These are phyloP conservation scores for Yamadazyma paraphyllophila DNA, from an alignment of 805 yeast species.

Conservation along the genomic window DNA sequence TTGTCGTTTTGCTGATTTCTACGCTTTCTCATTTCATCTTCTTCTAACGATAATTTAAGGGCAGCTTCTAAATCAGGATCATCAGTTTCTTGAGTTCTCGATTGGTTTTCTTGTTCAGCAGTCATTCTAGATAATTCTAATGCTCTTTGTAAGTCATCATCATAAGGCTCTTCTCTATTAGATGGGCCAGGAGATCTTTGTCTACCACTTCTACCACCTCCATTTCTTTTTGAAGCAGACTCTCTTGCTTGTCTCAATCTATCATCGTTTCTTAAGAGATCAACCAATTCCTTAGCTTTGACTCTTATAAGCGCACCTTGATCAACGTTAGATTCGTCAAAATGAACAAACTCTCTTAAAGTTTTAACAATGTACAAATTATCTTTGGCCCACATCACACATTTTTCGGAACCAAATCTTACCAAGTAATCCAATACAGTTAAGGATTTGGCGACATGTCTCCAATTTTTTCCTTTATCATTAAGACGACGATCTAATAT, in stretches of 20 bases:
- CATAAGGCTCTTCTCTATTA: slow-evolving; percentile 43
- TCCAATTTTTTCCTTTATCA: slow-evolving; percentile 96
- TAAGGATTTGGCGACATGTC: slow-evolving; percentile 89
- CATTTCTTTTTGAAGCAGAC: slow-evolving; percentile 25
- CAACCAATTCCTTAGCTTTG: slow-evolving; percentile 84
- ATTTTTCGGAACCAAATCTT: slow-evolving; percentile 81
- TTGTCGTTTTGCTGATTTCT: slow-evolving; percentile 43
- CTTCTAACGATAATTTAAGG: slow-evolving; percentile 68
- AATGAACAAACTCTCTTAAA: slow-evolving; percentile 80
- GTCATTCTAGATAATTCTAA: slow-evolving; percentile 76
- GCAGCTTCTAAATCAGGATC: slow-evolving; percentile 70
- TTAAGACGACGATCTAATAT: slow-evolving; percentile 88
- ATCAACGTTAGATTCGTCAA: slow-evolving; percentile 75
- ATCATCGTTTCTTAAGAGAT: slow-evolving; percentile 79
- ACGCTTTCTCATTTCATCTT: slow-evolving; percentile 63
- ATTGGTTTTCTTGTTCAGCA: slow-evolving; percentile 75
- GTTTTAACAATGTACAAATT: slow-evolving; percentile 87
- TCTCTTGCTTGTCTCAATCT: slow-evolving; percentile 70
- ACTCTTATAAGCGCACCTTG: slow-evolving; percentile 85
- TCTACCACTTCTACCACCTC: slow-evolving; percentile 20
- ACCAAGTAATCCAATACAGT: slow-evolving; percentile 87
- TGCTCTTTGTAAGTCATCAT: slow-evolving; percentile 76
- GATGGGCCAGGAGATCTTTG: not conserved
- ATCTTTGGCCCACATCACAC: slow-evolving; percentile 89
- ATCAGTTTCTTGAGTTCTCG: slow-evolving; percentile 42